Conservation (phyloP, 176 grass and related monocot species). For the Oryza rufipogon region DNA sequence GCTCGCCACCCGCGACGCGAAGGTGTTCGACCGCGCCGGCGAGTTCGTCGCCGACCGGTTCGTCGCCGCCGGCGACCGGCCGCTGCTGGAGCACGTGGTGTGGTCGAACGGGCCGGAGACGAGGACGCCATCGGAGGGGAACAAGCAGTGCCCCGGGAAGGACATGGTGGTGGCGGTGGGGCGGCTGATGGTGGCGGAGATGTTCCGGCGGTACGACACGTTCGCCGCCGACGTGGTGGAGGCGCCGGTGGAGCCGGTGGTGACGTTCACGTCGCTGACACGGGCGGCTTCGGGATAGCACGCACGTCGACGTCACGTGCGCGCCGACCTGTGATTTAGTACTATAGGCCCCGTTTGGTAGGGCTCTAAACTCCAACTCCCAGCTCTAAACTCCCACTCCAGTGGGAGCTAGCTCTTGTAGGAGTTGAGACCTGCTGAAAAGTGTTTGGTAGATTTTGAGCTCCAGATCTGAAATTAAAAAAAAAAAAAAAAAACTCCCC, state of each 20-base stretch:
- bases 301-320: neutral
- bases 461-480: no score
- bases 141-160: conserved; percentile 89
- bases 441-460: no score
- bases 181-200: conserved; percentile 64
- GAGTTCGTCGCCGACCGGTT: conserved; percentile 71
- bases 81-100: conserved; percentile 61
- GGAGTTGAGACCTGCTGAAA: no score
- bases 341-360: no score
- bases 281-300: neutral
- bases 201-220: conserved; percentile 77
- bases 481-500: no score
- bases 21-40: conserved; percentile 44
- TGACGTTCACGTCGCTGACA: conserved; percentile 65
- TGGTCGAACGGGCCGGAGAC: conserved; percentile 95
- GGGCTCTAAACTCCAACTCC: no score
- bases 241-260: conserved; percentile 45
- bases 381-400: no score
- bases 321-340: no score
- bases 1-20: conserved; percentile 67
- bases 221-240: conserved; percentile 45
- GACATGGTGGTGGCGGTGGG: conserved; percentile 62
- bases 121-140: conserved; percentile 41
- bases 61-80: conserved; percentile 6
- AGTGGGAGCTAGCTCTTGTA: no score